phyloP scores from a whole-genome alignment of 306 rosid genomes.

The Castanea mollissima region DNA sequence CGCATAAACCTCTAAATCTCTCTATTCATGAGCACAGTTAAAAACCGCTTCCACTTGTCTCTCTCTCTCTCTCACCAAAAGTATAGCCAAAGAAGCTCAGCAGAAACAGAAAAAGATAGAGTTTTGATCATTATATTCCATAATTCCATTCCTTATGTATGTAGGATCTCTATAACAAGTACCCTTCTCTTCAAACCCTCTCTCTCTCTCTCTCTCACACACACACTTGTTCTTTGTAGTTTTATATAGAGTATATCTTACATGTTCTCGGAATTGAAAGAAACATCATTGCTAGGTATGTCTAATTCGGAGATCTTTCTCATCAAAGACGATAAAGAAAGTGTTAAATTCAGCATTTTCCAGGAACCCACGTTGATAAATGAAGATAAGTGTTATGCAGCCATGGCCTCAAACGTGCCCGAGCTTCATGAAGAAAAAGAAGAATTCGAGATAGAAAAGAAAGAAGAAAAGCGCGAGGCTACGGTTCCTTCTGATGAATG shows the following conservation, averaged over 20 bases:
- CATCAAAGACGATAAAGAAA: slow-evolving; percentile 16
- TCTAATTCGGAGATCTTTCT: slow-evolving; percentile 24
- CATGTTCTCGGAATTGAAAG: slow-evolving; percentile 11
- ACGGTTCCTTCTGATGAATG: not conserved
- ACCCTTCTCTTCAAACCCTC: not conserved
- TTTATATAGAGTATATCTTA: not conserved
- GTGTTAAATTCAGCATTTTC: not conserved
- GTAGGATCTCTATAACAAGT: slow-evolving; percentile 22
- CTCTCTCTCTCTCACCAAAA: slow-evolving; percentile 20
- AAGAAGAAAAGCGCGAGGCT: not conserved
- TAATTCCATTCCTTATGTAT: slow-evolving; percentile 10
- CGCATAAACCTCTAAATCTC: slow-evolving; percentile 17
- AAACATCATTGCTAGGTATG: slow-evolving; percentile 15
- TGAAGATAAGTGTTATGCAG: slow-evolving; percentile 2
- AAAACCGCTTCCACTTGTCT: slow-evolving; percentile 6
- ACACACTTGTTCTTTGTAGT: not conserved
- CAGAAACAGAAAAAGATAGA: slow-evolving; percentile 13
- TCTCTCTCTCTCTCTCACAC: not conserved
- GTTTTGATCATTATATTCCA: slow-evolving; percentile 22
- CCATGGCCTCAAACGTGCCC: slow-evolving; percentile 14
- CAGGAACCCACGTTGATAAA: not conserved
- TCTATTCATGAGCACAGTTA: not conserved
- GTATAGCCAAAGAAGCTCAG: slow-evolving; percentile 23
- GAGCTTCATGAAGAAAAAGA: not conserved
- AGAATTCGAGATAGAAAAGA: no score